A percentile compares a stretch with the other conserved stretches of the same genome.
Conservation (phyloP, 495 filamentous ascomycete genomes). For the Aspergillus heteromorphus region DNA sequence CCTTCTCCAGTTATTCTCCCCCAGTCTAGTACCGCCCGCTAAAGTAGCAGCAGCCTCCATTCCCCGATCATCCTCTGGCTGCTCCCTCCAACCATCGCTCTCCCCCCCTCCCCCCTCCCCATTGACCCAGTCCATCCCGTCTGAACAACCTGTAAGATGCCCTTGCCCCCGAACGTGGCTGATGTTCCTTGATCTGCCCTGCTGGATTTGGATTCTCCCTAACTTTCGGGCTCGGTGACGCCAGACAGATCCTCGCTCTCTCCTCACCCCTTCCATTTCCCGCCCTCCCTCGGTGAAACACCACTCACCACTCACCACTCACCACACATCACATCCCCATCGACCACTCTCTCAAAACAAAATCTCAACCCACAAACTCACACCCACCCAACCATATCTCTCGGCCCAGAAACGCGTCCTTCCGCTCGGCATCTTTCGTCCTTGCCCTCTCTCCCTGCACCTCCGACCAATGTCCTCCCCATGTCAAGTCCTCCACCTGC, state of each 20-base stretch:
- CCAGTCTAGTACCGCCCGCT: too few relatives aligned
- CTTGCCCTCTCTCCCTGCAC: conserved; percentile 28
- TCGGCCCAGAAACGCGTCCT: conserved; percentile 11
- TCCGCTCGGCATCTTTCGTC: conserved; percentile 23
- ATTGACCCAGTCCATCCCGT: conserved; percentile 5
- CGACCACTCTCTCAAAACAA: too few relatives aligned
- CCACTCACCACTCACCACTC: too few relatives aligned
- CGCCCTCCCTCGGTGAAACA: conserved; percentile 9
- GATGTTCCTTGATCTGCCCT: conserved; percentile 17
- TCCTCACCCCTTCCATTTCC: conserved; percentile 15
- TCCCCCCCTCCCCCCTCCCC: conserved; percentile 4
- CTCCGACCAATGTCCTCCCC: conserved; percentile 50
- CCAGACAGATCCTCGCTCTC: conserved; percentile 15
- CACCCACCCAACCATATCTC: conserved; percentile 15
- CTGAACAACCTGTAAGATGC: conserved; percentile 32
- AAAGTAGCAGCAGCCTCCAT: not conserved
- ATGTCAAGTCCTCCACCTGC: conserved; percentile 51
- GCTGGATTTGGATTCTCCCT: conserved; percentile 17
- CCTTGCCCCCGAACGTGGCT: conserved; percentile 30
- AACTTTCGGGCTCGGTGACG: conserved; percentile 10
- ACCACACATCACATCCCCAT: too few relatives aligned
- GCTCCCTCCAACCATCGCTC: not conserved
- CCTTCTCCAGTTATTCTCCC: too few relatives aligned
- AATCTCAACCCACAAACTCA: too few relatives aligned
- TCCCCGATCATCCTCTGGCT: too few relatives aligned